Base-by-base conservation (phyloP, 192 early-diverging fungal species). In the Umbelopsis sp. region DNA sequence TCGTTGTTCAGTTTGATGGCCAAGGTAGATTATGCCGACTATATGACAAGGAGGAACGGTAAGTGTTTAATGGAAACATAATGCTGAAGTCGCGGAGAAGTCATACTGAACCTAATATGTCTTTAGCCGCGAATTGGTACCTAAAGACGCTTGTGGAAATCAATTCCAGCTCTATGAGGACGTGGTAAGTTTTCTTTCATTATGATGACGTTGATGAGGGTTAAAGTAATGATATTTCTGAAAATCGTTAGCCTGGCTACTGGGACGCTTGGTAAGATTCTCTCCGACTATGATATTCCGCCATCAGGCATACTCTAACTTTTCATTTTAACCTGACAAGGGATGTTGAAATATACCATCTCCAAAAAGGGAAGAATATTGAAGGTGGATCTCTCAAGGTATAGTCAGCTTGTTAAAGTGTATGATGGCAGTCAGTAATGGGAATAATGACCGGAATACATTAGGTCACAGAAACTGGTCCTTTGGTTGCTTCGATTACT, bases 311-410 rank as follows among this genome's bases (percentile, higher is more conserved):
- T 11, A 53, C 11, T 9, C 52, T 53, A 53, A 53, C 26, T 25
- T 26, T 26, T 26, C 12, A 34, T 12, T 29, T 62, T 29, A 2
- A 29, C 24, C 21, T 62, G 25, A 41, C 44, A 80, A 41, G 80
- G 88, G 68, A 62, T 62, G 93, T 97, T 29, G 97, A 99, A 77
- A 90, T 98, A 24, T 98, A 98, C 80, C 95, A 95, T 74, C 81
- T 95, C 20, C 93, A 97, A 74, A 98, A 95, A 78, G 87, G 85
- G 32, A 79, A 75, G 36, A 85, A 87, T 51, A 34, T 81, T 21
- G 85, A 87, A 10, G 73, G 65, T 11, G 87, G 92, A 7, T 69
- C 73, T 9, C 69, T 88, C 6, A 74, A 81, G 65, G 84, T 83
- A 71, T 62, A 69, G 20, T 68, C 45, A 36, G 16, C 47, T 5